Conservation (phyloP, 805 yeast species). For the Kuraishia piskuri region DNA sequence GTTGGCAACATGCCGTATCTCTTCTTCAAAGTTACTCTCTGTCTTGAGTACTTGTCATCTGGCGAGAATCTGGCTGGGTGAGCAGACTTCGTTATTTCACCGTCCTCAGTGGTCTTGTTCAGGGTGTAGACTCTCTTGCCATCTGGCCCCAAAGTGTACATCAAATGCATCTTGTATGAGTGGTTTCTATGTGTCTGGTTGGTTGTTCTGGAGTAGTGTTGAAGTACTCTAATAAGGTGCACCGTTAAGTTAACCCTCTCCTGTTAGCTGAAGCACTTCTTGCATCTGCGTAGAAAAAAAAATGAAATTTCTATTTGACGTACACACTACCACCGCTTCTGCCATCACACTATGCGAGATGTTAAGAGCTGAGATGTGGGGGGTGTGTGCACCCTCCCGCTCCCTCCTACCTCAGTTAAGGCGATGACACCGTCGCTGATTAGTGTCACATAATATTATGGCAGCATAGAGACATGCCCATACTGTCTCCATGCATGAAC, state of each 20-base stretch:
- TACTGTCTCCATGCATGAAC: neutral
- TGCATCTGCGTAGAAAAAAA: constrained; percentile 2
- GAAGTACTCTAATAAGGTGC: neutral
- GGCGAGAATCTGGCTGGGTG: constrained; percentile 99
- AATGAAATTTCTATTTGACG: neutral
- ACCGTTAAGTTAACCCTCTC: neutral
- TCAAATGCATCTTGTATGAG: constrained; percentile 74
- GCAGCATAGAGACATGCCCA: neutral
- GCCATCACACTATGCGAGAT: neutral
- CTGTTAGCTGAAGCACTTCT: no score
- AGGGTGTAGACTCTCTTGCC: constrained; percentile 96
- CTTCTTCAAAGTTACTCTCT: constrained; percentile 96
- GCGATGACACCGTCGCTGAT: no score
- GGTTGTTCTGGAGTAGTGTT: neutral
- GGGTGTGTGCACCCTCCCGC: no score
- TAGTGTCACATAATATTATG: neutral
- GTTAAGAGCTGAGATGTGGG: neutral
- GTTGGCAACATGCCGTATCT: constrained; percentile 86
- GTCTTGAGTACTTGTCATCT: constrained; percentile 98
- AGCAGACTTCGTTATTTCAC: constrained; percentile 96
- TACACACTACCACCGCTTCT: neutral
- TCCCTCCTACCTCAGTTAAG: no score
- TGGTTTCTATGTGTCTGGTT: neutral
- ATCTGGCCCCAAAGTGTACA: constrained; percentile 92
- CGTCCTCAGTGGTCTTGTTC: constrained; percentile 68